These are phyloP conservation scores for Proliferodiscus dingleyae DNA, from an alignment of 2,329 filamentous ascomycete species.

Conservation along the genomic window DNA sequence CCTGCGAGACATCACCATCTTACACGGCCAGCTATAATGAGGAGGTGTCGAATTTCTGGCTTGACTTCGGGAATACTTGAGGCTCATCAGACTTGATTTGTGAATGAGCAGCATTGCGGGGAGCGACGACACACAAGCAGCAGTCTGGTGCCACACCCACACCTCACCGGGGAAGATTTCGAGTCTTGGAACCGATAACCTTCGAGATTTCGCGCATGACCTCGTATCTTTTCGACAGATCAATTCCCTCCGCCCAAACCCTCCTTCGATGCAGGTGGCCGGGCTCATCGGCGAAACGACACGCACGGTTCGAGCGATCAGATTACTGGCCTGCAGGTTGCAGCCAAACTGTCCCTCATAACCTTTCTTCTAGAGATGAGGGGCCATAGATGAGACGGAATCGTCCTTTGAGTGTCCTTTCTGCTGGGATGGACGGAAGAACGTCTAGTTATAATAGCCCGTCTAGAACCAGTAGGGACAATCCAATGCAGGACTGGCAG, in stretches of 20 bases:
- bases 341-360: slow-evolving; percentile 1
- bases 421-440: slow-evolving; percentile 43
- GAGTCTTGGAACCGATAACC: no score
- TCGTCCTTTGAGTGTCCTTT: slow-evolving; percentile 37
- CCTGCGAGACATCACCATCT: slow-evolving; percentile 4
- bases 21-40: slow-evolving; percentile 27
- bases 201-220: neutral
- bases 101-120: neutral
- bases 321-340: slow-evolving; percentile 2
- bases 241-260: neutral
- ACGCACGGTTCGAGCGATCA: neutral
- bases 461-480: slow-evolving; percentile 22
- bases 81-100: slow-evolving; percentile 13
- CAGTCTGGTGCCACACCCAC: no score
- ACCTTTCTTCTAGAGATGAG: slow-evolving; percentile 16
- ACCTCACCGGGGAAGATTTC: no score
- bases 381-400: slow-evolving; percentile 23
- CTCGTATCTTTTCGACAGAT: neutral
- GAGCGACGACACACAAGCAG: slow-evolving; percentile 3
- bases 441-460: slow-evolving; percentile 30
- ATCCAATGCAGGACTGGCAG: slow-evolving; percentile 28
- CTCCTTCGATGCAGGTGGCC: slow-evolving; percentile 4
- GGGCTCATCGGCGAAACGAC: slow-evolving; percentile 1
- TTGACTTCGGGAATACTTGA: slow-evolving; percentile 26
- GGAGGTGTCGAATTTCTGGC: slow-evolving; percentile 22